Conservation (phyloP, 1,139 yeast species). For the Petasospora rhodanensis region DNA sequence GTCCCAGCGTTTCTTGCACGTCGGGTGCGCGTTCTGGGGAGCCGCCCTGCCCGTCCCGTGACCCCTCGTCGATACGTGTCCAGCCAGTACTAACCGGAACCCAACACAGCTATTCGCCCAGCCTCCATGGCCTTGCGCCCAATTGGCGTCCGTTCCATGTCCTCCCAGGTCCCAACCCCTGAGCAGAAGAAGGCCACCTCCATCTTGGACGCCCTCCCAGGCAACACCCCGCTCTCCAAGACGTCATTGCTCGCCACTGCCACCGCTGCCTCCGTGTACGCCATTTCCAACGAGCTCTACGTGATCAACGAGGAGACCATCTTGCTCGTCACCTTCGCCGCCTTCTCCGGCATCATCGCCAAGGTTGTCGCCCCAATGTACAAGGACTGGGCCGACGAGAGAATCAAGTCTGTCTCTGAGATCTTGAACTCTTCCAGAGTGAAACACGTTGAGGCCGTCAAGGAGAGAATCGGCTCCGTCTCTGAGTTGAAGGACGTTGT, state of each 20-base stretch:
- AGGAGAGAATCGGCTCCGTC: conserved; percentile 85
- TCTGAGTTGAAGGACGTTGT: conserved; percentile 90
- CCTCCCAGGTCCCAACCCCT: conserved; percentile 52
- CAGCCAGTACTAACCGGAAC: background rate
- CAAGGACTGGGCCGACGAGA: conserved; percentile 91
- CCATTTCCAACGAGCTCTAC: conserved; percentile 88
- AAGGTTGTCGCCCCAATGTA: conserved; percentile 92
- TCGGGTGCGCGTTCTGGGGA: conserved; percentile 3
- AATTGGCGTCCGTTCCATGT: conserved; percentile 59
- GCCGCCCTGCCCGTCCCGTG: conserved; percentile 20
- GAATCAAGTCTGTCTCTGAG: conserved; percentile 77
- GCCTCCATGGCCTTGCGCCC: conserved; percentile 3
- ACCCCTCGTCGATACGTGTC: background rate
- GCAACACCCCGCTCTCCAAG: conserved; percentile 81
- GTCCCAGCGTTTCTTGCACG: conserved; percentile 5
- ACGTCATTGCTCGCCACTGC: conserved; percentile 94
- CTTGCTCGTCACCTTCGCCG: conserved; percentile 73
- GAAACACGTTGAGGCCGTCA: conserved; percentile 88
- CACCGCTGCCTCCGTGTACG: conserved; percentile 91
- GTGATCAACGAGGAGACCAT: conserved; percentile 93
- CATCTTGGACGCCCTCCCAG: conserved; percentile 89
- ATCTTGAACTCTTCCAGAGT: conserved; percentile 84
- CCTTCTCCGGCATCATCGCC: conserved; percentile 70
- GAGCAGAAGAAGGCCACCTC: conserved; percentile 95
- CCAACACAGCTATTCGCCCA: too few species aligned